phyloP scores from a whole-genome alignment of 441 rosid species.

The Pelargonium citronellum region DNA sequence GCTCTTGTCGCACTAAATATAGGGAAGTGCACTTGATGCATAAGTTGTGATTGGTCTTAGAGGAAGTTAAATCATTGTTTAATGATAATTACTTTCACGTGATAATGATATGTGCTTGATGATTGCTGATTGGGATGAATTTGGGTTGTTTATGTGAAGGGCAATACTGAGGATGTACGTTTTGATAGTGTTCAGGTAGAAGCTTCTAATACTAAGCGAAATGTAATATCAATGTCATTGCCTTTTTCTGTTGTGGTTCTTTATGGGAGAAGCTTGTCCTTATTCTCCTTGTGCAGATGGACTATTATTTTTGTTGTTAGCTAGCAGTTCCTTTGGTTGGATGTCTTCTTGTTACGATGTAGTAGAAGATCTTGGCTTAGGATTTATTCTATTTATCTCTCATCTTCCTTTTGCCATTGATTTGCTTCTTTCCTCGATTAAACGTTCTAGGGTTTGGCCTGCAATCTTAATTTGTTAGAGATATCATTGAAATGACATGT shows the following conservation, averaged over 20 bases:
- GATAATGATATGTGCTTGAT: constrained; percentile 1
- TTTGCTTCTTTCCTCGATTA: background rate
- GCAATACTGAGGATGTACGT: background rate
- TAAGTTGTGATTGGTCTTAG: background rate
- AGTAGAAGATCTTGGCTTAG: background rate
- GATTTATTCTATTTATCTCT: background rate
- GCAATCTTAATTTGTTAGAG: background rate
- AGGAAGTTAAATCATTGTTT: constrained; percentile 4
- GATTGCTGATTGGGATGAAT: background rate
- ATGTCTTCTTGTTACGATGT: background rate
- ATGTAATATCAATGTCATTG: background rate
- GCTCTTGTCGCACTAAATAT: background rate
- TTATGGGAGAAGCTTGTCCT: background rate
- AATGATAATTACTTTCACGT: background rate
- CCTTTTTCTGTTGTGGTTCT: background rate
- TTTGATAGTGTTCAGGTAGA: background rate
- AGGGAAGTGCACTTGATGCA: background rate
- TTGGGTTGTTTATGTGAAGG: background rate
- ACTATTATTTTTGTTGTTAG: background rate
- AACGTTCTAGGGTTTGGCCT: background rate
- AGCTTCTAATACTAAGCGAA: background rate
- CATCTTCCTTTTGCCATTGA: background rate
- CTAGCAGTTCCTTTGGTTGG: background rate
- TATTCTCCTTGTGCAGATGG: background rate
- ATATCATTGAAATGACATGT: background rate